phyloP scores from a whole-genome alignment of 257 asterid genomes.

The Nyctanthes arbortristis region DNA sequence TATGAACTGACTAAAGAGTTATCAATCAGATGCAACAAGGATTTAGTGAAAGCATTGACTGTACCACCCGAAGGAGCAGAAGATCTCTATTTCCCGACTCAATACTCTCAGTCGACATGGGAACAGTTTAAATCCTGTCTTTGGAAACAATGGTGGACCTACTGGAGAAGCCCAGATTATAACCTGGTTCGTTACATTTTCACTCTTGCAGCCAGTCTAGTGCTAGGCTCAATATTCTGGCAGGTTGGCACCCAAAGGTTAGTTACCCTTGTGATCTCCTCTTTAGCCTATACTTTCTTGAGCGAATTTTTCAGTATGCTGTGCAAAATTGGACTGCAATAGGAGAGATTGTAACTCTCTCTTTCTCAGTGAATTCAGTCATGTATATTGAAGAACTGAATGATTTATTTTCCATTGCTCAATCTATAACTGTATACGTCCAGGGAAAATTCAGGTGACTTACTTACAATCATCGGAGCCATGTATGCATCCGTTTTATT shows the following conservation, averaged over 20 bases:
- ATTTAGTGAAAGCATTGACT: conserved; percentile 39
- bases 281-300: no score
- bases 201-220: conserved; percentile 41
- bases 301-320: no score
- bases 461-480: conserved; percentile 53
- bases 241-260: conserved; percentile 41
- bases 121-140: conserved; percentile 43
- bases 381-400: no score
- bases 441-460: conserved; percentile 39
- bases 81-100: conserved; percentile 39
- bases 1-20: no score
- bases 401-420: no score
- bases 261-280: no score
- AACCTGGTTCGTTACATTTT: conserved; percentile 48
- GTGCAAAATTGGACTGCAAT: neutral
- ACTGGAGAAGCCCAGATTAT: conserved; percentile 57
- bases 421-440: no score
- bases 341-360: neutral
- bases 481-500: conserved; percentile 56
- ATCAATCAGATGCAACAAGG: no score
- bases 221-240: conserved; percentile 54
- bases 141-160: conserved; percentile 57
- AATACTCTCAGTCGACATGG: conserved; percentile 48
- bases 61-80: conserved; percentile 38
- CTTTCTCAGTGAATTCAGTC: neutral